A percentile compares a stretch with the other conserved stretches of the same genome.
These are phyloP conservation scores for Dunaliella sp. DNA, from an alignment of 139 green algal species.

Conservation along the genomic window DNA sequence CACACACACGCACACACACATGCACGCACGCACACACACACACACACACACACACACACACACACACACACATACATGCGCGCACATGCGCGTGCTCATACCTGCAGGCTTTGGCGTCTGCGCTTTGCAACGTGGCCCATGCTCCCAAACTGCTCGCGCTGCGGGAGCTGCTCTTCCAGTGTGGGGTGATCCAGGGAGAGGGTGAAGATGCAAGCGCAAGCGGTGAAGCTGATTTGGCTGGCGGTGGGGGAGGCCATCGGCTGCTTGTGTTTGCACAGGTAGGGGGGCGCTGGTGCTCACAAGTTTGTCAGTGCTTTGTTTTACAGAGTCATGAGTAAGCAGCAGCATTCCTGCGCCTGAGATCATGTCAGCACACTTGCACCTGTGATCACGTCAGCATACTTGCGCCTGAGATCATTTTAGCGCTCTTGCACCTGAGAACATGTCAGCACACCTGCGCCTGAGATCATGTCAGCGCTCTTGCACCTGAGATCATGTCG, in stretches of 20 bases:
- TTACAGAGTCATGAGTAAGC: too few relatives aligned
- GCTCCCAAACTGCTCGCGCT: conserved; percentile 93
- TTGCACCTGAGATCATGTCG: too few relatives aligned
- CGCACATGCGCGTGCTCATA: background rate
- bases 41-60: background rate
- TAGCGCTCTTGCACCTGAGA: too few relatives aligned
- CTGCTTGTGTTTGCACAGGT: conserved; percentile 89
- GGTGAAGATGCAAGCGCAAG: background rate
- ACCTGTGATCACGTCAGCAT: too few relatives aligned
- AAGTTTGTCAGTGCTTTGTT: too few relatives aligned
- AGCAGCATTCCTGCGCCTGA: too few relatives aligned
- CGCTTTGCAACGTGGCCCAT: conserved; percentile 57
- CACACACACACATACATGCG: background rate
- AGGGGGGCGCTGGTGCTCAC: too few relatives aligned
- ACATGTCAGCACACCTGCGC: too few relatives aligned
- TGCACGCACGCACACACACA: background rate
- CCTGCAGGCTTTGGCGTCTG: conserved; percentile 18
- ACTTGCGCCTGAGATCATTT: too few relatives aligned
- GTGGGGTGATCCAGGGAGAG: conserved; percentile 67
- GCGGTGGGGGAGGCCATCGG: conserved; percentile 58
- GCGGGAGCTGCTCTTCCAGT: conserved; percentile 83
- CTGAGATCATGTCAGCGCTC: too few relatives aligned
- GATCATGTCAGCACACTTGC: too few relatives aligned
- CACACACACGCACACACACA: background rate
- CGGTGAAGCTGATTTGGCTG: conserved; percentile 23